Conservation (phyloP, 257 asterid genomes). For the Solanum ahanhuiri region DNA sequence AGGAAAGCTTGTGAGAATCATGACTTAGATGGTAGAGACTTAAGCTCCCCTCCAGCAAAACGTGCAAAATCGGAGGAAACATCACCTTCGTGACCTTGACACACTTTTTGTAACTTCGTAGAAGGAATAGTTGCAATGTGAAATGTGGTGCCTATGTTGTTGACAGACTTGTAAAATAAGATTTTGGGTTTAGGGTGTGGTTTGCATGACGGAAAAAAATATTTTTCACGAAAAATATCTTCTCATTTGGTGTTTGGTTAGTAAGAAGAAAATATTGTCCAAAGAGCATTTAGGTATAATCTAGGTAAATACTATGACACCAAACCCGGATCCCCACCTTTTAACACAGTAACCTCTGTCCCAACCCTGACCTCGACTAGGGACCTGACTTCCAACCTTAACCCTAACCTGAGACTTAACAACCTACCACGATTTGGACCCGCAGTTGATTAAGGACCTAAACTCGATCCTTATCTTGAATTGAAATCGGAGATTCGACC, state of each 20-base stretch:
- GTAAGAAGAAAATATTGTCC: neutral
- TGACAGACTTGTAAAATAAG: neutral
- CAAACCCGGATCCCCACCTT: neutral
- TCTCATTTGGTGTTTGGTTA: neutral
- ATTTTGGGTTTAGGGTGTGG: neutral
- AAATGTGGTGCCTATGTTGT: slow-evolving; percentile 1
- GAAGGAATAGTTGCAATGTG: neutral
- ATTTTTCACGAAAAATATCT: neutral
- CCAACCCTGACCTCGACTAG: neutral
- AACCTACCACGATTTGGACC: neutral
- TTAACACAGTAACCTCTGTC: neutral
- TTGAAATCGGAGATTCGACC: neutral
- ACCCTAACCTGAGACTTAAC: neutral
- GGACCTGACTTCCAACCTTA: neutral
- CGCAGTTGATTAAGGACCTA: neutral
- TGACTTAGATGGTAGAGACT: slow-evolving; percentile 9
- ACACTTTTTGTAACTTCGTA: neutral
- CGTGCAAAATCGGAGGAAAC: slow-evolving; percentile 33
- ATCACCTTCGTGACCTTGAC: neutral
- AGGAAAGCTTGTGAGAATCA: slow-evolving; percentile 15
- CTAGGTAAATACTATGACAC: neutral
- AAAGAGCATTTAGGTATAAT: neutral
- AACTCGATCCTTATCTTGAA: neutral
- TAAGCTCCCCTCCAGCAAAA: slow-evolving; percentile 13
- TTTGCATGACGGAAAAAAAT: neutral